Conservation (phyloP, 2,329 filamentous ascomycete genomes). For the Xylariales sp. region DNA sequence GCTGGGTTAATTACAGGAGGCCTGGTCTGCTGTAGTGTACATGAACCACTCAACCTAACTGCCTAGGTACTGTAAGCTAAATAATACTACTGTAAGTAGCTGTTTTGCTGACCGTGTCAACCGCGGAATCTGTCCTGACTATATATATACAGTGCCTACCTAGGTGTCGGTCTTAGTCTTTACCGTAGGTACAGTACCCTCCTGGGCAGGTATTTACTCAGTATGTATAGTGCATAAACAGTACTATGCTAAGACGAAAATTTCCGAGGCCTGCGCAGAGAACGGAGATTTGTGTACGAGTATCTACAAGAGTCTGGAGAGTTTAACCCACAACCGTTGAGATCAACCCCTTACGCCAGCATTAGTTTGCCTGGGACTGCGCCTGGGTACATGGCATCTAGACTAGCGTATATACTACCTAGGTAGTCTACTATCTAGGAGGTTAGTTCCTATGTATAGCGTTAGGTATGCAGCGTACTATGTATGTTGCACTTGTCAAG, state of each 20-base stretch:
- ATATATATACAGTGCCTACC: too few species aligned
- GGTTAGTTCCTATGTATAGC: too few species aligned
- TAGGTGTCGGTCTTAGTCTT: too few species aligned
- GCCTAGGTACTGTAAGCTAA: background rate
- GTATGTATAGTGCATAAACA: background rate
- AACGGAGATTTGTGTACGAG: slow-evolving; percentile 14
- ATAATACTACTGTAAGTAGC: too few species aligned
- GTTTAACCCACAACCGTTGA: slow-evolving; percentile 26
- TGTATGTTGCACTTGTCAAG: slow-evolving; percentile 20
- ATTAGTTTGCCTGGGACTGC: background rate
- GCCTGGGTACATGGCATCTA: too few species aligned
- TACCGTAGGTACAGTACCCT: too few species aligned
- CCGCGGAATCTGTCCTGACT: slow-evolving; percentile 15
- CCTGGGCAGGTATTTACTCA: background rate
- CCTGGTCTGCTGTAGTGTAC: background rate
- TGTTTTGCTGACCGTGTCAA: slow-evolving; percentile 4
- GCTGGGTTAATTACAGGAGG: slow-evolving; percentile 2
- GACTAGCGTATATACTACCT: too few species aligned
- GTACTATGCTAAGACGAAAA: slow-evolving; percentile 21
- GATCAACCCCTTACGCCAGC: slow-evolving; percentile 22
- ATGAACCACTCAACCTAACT: too few species aligned
- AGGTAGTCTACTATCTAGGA: too few species aligned
- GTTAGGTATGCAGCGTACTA: background rate
- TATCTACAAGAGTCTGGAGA: slow-evolving; percentile 4
- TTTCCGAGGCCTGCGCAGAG: slow-evolving; percentile 24